These are phyloP conservation scores for Yueomyces sinensis DNA, from an alignment of 805 yeast species.

Conservation along the genomic window DNA sequence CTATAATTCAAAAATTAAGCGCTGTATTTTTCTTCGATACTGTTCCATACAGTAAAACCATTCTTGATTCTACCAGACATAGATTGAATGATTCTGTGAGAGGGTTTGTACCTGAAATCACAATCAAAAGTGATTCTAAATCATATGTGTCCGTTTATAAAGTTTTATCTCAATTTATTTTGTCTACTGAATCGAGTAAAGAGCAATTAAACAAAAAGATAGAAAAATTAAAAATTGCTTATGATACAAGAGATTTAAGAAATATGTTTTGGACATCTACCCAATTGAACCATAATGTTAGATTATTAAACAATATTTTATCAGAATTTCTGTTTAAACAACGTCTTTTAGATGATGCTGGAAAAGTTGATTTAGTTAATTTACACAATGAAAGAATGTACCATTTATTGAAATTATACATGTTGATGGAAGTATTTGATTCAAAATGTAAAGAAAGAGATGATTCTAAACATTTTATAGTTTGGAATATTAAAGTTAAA, in stretches of 20 bases:
- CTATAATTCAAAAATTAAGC: conserved; percentile 53
- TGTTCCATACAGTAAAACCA: conserved; percentile 32
- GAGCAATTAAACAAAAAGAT: conserved; percentile 43
- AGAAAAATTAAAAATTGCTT: conserved; percentile 52
- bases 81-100: conserved; percentile 33
- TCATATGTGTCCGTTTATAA: conserved; percentile 60
- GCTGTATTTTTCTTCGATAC: conserved; percentile 47
- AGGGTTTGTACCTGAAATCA: conserved; percentile 58
- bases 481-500: conserved; percentile 54
- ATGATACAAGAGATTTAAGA: conserved; percentile 51
- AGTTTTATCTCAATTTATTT: conserved; percentile 47
- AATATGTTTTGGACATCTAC: conserved; percentile 36
- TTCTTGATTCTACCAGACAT: conserved; percentile 16
- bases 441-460: conserved; percentile 21
- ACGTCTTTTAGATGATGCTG: conserved; percentile 35
- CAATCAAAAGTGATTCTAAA: conserved; percentile 53
- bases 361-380: conserved; percentile 30
- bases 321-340: conserved; percentile 38
- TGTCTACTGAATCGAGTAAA: conserved; percentile 63
- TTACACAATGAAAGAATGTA: conserved; percentile 27
- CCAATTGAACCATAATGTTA: conserved; percentile 35
- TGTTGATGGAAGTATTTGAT: conserved; percentile 32
- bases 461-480: conserved; percentile 30
- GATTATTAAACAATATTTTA: conserved; percentile 29
- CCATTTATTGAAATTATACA: conserved; percentile 29